A percentile compares a stretch with the other conserved stretches of the same genome.
Conservation (phyloP, 73 alveolate genomes). For the Uronychia binucleata region DNA sequence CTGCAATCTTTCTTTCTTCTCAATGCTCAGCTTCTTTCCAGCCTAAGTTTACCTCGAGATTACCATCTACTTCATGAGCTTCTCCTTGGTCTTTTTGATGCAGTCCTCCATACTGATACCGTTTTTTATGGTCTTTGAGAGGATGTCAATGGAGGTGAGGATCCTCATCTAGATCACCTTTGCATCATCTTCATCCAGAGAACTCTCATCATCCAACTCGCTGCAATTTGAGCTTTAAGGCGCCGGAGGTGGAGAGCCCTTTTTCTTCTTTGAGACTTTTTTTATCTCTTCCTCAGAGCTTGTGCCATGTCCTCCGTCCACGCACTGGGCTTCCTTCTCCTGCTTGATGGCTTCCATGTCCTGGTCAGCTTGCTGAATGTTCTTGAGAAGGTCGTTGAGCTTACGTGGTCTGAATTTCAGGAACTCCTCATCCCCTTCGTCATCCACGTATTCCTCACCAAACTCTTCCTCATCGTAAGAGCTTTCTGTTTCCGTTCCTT, state of each 20-base stretch:
- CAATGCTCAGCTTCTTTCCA: neutral
- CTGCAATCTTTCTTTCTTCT: neutral
- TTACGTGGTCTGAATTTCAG: neutral
- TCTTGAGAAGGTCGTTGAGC: neutral
- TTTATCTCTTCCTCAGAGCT: neutral
- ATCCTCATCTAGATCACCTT: neutral
- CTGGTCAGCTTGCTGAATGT: neutral
- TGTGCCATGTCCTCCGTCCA: neutral
- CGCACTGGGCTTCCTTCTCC: neutral
- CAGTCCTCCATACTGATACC: neutral
- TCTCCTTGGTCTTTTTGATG: neutral
- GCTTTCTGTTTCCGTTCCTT: neutral
- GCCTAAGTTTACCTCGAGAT: neutral
- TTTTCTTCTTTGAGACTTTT: neutral
- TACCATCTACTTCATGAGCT: neutral
- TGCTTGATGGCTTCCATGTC: neutral
- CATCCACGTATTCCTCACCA: neutral
- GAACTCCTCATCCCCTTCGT: neutral
- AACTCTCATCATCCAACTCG: neutral
- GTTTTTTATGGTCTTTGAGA: neutral
- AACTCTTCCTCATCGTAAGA: neutral
- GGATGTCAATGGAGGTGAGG: neutral
- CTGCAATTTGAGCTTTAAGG: neutral
- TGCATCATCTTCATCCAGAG: neutral
- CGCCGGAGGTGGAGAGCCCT: neutral